These are phyloP conservation scores for Phytophthora tentaculata DNA, from an alignment of 352 stramenopile genomes.

Conservation along the genomic window DNA sequence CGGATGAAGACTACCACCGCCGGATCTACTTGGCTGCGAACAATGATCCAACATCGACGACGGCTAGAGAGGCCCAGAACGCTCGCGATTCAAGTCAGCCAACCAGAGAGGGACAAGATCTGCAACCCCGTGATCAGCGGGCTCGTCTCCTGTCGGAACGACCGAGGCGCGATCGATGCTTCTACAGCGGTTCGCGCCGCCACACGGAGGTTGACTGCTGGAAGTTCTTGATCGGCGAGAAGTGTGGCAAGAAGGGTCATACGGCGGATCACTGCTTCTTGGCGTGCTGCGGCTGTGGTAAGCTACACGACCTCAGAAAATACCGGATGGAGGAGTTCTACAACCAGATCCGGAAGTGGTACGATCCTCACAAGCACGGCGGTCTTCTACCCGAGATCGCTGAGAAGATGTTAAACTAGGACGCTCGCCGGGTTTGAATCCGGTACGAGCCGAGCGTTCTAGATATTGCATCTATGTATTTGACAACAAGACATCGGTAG, in stretches of 20 bases:
- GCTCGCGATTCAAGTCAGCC: too few relatives aligned
- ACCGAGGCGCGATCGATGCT: too few relatives aligned
- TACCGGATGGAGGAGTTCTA: conserved; percentile 7
- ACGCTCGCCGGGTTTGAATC: conserved; percentile 16
- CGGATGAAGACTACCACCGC: too few relatives aligned
- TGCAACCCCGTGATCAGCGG: too few relatives aligned
- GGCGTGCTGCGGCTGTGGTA: not conserved
- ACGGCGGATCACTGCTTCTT: not conserved
- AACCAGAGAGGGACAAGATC: too few relatives aligned
- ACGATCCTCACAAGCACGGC: not conserved
- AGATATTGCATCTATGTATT: not conserved
- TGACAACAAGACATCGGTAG: not conserved
- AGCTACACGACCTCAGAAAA: not conserved
- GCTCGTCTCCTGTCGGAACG: too few relatives aligned
- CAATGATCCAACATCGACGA: too few relatives aligned
- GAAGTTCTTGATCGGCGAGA: not conserved
- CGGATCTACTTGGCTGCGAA: too few relatives aligned
- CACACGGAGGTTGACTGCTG: too few relatives aligned
- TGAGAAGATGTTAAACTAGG: conserved; percentile 19
- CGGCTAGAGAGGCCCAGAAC: too few relatives aligned
- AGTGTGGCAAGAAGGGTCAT: not conserved
- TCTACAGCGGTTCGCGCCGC: too few relatives aligned
- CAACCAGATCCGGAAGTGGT: not conserved
- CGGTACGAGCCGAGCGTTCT: conserved; percentile 14
- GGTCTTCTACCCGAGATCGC: not conserved